These are phyloP conservation scores for Haplographium delicatum DNA, from an alignment of 495 filamentous ascomycete species.

Conservation along the genomic window DNA sequence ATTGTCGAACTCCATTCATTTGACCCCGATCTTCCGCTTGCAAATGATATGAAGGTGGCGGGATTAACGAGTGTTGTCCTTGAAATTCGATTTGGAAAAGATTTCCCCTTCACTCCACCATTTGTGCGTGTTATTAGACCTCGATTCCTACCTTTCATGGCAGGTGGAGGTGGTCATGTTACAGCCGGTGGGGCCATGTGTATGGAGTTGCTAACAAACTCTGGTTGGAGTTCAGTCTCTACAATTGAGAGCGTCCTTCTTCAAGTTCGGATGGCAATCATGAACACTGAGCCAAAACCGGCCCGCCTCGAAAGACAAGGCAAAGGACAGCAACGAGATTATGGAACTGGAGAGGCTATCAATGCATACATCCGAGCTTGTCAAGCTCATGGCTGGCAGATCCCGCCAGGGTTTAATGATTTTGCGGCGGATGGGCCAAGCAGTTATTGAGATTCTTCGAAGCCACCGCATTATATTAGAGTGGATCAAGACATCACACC, in stretches of 20 bases:
- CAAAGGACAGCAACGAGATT: slow-evolving; percentile 38
- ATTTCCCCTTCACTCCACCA: slow-evolving; percentile 74
- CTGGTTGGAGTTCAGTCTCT: slow-evolving; percentile 70
- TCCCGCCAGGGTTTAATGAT: slow-evolving; percentile 34
- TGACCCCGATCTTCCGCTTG: slow-evolving; percentile 60
- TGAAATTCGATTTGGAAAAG: slow-evolving; percentile 71
- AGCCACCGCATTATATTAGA: too few species aligned
- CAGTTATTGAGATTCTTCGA: background rate
- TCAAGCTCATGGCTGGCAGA: slow-evolving; percentile 56
- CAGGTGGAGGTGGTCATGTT: slow-evolving; percentile 83
- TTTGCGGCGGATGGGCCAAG: slow-evolving; percentile 11
- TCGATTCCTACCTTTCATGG: slow-evolving; percentile 62
- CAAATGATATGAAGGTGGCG: slow-evolving; percentile 63
- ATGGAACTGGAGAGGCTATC: slow-evolving; percentile 64
- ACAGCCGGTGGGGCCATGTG: slow-evolving; percentile 85
- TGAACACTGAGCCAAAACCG: slow-evolving; percentile 59
- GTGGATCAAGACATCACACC: too few species aligned
- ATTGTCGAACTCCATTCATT: slow-evolving; percentile 89
- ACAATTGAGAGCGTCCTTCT: slow-evolving; percentile 76
- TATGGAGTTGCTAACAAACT: slow-evolving; percentile 84
- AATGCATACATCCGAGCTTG: slow-evolving; percentile 69
- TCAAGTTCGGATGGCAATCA: slow-evolving; percentile 79
- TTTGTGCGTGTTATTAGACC: slow-evolving; percentile 84
- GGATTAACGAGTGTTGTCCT: slow-evolving; percentile 63
- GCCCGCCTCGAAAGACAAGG: slow-evolving; percentile 52